Base-by-base conservation (phyloP, 768 basidiomycete species). In the Lentinus brumalis region DNA sequence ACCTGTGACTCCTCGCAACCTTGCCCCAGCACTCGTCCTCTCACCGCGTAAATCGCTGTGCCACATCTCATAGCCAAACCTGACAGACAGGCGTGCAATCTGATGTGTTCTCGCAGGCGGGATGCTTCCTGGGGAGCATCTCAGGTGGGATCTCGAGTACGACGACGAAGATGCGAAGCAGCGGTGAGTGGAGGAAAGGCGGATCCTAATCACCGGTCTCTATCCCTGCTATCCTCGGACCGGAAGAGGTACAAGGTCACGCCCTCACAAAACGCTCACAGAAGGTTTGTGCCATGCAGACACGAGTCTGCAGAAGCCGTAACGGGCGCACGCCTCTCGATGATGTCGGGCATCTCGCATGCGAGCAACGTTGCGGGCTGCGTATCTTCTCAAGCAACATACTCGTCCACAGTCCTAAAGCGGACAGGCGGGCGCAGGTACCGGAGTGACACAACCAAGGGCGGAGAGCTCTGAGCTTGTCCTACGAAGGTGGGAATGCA, bases 11-110 rank as follows among this genome's bases (percentile, higher is more conserved):
- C 50, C 11, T 31, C 38, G 32, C 16, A 50, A 16, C 35, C 26
- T 18, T 21, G 38, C 56, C 54, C 55, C 60, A 55, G 60, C 60
- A 61, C 38, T 30, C 53, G 15, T 16, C 39, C 52, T 38, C 57
- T 8, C 58, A 49, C 35, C 30, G 46, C 46, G 46, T 18, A n/a
- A 15, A 26, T 12, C 44, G n/a, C 7, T 16, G 44, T 26, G 21
- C 21, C 21, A 9, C 44, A 45, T 8, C n/a, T 18, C 18, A 16
- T 26, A 26, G 21, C 21, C 21, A 14, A 15, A 18, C 18, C 42
- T 44, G 15, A 44, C 15, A 16, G 42, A 16, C 8, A 11, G 42
- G 18, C 42, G 15, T 44, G 15, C 9, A 11, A 44, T 44, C 15
- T 44, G 14, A 44, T 18, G 14, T 15, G 14, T 15, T 44, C 42